Evolutionary conservation across 441 rosid species (phyloP), one percentile per base, ranked within the genome.

Genomic region (Pelargonium fulgidum): DNA sequence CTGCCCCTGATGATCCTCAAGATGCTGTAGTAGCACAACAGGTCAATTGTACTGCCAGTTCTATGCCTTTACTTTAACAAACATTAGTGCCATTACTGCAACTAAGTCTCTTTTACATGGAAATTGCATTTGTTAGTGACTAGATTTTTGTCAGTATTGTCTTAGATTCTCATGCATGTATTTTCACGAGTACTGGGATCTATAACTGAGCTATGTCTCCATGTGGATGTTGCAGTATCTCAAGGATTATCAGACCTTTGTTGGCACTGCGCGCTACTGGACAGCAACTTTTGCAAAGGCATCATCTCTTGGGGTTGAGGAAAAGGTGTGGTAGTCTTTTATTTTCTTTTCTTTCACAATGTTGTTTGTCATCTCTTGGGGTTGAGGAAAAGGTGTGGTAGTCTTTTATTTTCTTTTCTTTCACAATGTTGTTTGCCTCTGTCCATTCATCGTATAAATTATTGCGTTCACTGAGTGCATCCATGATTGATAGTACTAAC

Each of bases 21-120:
- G 99, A 94, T 86, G 99, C 99, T 65, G 96, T 94, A 75, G 97
- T 94, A 58, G 99, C 99, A 63, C 89, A 90, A 81, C 99, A 91
- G 97, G 99, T 91, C 66, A 56, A 22, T 33, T 66, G 65, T 61
- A 47, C 67, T 68, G 22, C 48, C 45, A 44, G 33, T 64, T n/a
- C 52, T 19, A 29, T 54, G 29, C 39, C 64, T 61, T 14, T 42
- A 47, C 13, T 47, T 8, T 74, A 26, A 47, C n/a, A 22, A 22
- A 22, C 24, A 22, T 22, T 22, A 22, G 24, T 22, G 24, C 2
- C 11, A 50, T 50, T 11, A 50, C 56, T 14, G 14, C 56, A 50
- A 50, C 56, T 50, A 7, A 50, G 56, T 2, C 56, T 50, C 17
- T n/a, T 5, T n/a, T 50, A 48, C 56, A 50, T 2, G 14, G 56